phyloP scores from a whole-genome alignment of 1,139 yeast species.

The Taiozyma onychis region DNA sequence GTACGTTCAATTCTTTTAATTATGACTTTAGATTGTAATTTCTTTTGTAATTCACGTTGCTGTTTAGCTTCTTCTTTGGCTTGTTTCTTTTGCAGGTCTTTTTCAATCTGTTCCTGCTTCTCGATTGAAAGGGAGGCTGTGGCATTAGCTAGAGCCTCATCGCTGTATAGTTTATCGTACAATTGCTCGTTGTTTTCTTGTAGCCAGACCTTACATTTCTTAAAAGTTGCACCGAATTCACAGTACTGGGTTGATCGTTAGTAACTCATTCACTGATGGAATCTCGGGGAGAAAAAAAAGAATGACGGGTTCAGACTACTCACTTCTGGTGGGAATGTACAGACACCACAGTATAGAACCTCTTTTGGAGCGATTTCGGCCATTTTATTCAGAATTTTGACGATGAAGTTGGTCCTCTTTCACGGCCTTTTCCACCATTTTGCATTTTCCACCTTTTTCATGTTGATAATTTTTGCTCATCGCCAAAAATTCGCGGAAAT shows the following conservation, averaged over 20 bases:
- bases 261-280: neutral
- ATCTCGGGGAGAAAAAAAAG: neutral
- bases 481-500: neutral
- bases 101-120: constrained; percentile 75
- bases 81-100: constrained; percentile 80
- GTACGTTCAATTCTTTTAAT: constrained; percentile 89
- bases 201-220: constrained; percentile 84
- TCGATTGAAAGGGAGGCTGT: constrained; percentile 36
- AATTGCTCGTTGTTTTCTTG: constrained; percentile 50
- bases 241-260: constrained; percentile 43
- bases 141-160: constrained; percentile 33
- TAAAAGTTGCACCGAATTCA: constrained; percentile 80
- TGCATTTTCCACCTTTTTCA: neutral
- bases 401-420: neutral
- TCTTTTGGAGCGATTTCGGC: constrained; percentile 31
- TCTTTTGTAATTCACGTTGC: constrained; percentile 77
- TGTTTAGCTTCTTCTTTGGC: constrained; percentile 85
- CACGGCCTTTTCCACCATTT: neutral
- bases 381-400: neutral
- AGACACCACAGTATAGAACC: constrained; percentile 73
- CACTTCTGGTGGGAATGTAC: constrained; percentile 78
- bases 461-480: neutral
- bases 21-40: constrained; percentile 70
- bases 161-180: constrained; percentile 56
- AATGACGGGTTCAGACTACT: constrained; percentile 1